Percentiles rank a stretch among this genome's conserved stretches.
phyloP scores from a whole-genome alignment of 768 basidiomycete genomes.

The Dioszegia aurantiaca region DNA sequence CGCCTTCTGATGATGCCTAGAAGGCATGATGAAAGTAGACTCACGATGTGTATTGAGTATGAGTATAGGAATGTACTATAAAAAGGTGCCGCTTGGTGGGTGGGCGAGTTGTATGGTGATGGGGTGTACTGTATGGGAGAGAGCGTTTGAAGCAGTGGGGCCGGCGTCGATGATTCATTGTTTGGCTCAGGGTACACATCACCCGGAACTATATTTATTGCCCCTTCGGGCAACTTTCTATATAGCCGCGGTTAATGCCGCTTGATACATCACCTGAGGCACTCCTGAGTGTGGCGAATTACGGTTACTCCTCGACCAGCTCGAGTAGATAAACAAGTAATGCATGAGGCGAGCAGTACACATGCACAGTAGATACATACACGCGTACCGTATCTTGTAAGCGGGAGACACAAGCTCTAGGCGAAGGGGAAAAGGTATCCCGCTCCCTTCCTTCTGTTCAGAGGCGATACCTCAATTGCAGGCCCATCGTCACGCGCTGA shows the following conservation, averaged over 20 bases:
- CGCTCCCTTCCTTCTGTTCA: no score
- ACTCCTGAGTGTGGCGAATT: not conserved
- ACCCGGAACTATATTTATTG: not conserved
- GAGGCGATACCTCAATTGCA: not conserved
- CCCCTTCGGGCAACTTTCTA: constrained; percentile 2
- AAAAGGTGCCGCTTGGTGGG: constrained; percentile 1
- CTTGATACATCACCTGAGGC: not conserved
- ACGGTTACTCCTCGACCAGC: no score
- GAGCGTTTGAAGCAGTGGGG: no score
- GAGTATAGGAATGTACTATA: not conserved
- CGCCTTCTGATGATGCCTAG: not conserved
- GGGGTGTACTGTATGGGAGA: constrained; percentile 4
- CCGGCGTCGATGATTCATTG: no score
- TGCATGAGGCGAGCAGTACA: no score
- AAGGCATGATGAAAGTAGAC: not conserved
- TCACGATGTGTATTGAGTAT: constrained; percentile 3
- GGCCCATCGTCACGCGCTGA: not conserved
- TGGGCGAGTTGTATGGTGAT: constrained; percentile 5
- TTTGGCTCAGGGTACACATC: no score
- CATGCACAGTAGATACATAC: no score
- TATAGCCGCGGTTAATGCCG: not conserved
- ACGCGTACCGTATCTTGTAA: no score
- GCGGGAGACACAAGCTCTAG: no score
- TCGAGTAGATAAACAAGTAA: no score
- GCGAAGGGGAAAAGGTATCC: no score